Evolutionary conservation across 1,284 basidiomycete genomes (phyloP), one percentile per base, ranked within the genome.

Genomic region (Spongiforma sp.): DNA sequence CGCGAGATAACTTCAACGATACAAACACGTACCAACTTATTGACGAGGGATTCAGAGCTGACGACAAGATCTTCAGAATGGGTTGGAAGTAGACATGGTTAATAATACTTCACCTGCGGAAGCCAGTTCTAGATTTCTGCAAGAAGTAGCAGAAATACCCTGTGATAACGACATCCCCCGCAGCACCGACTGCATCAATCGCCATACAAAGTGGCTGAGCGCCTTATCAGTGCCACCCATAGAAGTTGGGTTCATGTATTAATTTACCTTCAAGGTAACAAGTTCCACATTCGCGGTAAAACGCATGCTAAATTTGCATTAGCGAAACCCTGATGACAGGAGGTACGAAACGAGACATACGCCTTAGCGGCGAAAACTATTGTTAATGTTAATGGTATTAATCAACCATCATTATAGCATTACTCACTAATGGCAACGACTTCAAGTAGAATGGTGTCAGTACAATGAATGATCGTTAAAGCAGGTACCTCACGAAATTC

Each of bases 111-210:
- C 55, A 81, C 86, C 78, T 82, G 24, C 77, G 75, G 74, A 88
- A 87, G 10, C 86, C 86, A 12, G 86, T 88, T 37, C 87, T 79
- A 3, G 85, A 86, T 15, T 69, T 73, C 62, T 84, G 83, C 24
- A 89, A 77, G 50, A 89, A 74, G 4, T 69, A 76, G 69, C 84
- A 86, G 36, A 89, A 80, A 26, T 80, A 77, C 17, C 69, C 72
- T 0, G 88, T 84, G 57, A 89, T 89, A 36, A 86, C 69, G 15
- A 87, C 78, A 62, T 89, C 87, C 5, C 84, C 83, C 3, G 80
- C 83, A 0, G 85, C 87, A 0, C 86, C 82, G 15, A 86, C 77
- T 0, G 78, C 82, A 67, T 88, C 89, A 61, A 89, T 81, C 36
- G 80, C 64, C 67, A 86, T 83, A 0, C 86, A 87, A 15, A 89